These are phyloP conservation scores for Metarhizium album DNA, from an alignment of 2,329 filamentous ascomycete genomes.

Conservation along the genomic window DNA sequence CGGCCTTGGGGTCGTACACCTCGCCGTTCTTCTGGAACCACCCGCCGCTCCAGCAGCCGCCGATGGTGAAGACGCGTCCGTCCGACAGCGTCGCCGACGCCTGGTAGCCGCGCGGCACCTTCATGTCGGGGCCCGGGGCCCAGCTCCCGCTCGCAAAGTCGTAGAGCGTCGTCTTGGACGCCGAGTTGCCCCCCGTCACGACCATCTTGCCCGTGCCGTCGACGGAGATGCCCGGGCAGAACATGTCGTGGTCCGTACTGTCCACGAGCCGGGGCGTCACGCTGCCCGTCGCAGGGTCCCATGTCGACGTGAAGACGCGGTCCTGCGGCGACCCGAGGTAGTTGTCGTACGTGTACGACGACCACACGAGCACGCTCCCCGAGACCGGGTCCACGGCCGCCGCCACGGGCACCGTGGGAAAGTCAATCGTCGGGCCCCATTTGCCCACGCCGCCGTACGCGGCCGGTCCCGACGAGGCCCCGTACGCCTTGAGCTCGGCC, in stretches of 20 bases:
- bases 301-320: slow-evolving; percentile 9
- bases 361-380: slow-evolving; percentile 6
- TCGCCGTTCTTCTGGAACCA: slow-evolving; percentile 44
- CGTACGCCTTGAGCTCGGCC: slow-evolving; percentile 21
- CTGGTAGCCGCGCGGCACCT: slow-evolving; percentile 40
- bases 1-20: slow-evolving; percentile 33
- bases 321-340: slow-evolving; percentile 7
- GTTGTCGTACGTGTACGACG: slow-evolving; percentile 8
- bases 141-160: slow-evolving; percentile 27
- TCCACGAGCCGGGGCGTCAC: slow-evolving; percentile 19
- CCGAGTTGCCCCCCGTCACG: slow-evolving; percentile 42
- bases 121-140: slow-evolving; percentile 29
- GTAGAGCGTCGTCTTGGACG: slow-evolving; percentile 37
- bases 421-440: slow-evolving; percentile 25
- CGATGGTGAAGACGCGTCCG: slow-evolving; percentile 46
- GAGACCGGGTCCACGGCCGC: slow-evolving; percentile 4
- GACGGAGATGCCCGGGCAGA: slow-evolving; percentile 37
- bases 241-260: slow-evolving; percentile 42
- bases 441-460: slow-evolving; percentile 15
- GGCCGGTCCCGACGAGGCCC: slow-evolving; percentile 13
- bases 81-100: slow-evolving; percentile 37
- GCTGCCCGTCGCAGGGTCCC: slow-evolving; percentile 9
- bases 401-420: slow-evolving; percentile 24
- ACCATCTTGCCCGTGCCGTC: slow-evolving; percentile 37
- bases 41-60: slow-evolving; percentile 41